Conservation (phyloP, 164 flowering plant genomes). For the Taxillus chinensis region DNA sequence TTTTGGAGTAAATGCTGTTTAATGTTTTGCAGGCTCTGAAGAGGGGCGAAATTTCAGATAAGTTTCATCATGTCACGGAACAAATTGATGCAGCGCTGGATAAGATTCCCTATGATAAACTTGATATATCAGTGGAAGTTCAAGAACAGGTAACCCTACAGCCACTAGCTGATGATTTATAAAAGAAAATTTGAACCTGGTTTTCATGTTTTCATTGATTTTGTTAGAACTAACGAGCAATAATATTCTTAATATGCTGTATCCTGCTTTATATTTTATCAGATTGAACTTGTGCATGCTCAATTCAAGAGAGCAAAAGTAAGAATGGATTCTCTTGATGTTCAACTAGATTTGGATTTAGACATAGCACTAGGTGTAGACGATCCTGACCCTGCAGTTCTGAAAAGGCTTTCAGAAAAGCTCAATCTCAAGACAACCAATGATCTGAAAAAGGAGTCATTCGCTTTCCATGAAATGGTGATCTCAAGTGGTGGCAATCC, state of each 20-base stretch:
- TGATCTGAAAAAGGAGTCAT: slow-evolving; percentile 72
- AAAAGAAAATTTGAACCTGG: neutral
- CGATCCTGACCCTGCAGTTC: slow-evolving; percentile 39
- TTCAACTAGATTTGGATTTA: slow-evolving; percentile 50
- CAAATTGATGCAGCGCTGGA: slow-evolving; percentile 55
- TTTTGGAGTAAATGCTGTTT: neutral
- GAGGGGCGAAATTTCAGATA: slow-evolving; percentile 27
- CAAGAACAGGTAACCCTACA: slow-evolving; percentile 55
- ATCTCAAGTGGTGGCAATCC: slow-evolving; percentile 40
- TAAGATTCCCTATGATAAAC: slow-evolving; percentile 40
- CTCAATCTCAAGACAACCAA: slow-evolving; percentile 52
- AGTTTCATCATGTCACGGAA: slow-evolving; percentile 44
- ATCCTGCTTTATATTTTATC: slow-evolving; percentile 7
- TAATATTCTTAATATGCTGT: too few relatives aligned
- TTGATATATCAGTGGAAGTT: slow-evolving; percentile 66
- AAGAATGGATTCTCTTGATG: slow-evolving; percentile 43
- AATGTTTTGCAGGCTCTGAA: slow-evolving; percentile 47
- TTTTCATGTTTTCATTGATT: neutral
- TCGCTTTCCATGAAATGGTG: slow-evolving; percentile 62
- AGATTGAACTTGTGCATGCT: slow-evolving; percentile 78
- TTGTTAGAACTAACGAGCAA: too few relatives aligned
- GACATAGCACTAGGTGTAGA: slow-evolving; percentile 35
- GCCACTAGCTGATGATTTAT: neutral
- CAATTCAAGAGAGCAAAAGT: slow-evolving; percentile 77
- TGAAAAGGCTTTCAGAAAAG: slow-evolving; percentile 69